Percentiles rank a stretch among this genome's conserved stretches.
Conservation (phyloP, 1,284 basidiomycete species). For the Austropuccinia psidii region DNA sequence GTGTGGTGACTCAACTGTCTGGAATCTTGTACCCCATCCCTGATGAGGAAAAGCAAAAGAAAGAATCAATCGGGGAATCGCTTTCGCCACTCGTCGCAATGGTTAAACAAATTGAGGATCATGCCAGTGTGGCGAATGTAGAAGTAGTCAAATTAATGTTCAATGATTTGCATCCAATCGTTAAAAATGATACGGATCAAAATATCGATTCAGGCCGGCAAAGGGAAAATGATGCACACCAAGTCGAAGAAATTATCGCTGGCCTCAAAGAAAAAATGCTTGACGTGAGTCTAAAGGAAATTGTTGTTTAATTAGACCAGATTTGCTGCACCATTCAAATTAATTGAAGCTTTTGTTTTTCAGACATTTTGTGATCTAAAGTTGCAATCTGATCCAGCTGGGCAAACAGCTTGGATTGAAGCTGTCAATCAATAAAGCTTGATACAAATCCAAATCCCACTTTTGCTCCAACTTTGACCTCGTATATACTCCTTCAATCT, state of each 20-base stretch:
- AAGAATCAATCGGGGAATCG: not conserved
- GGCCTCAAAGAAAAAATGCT: constrained; percentile 23
- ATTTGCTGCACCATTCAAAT: not conserved
- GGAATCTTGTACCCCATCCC: constrained; percentile 1
- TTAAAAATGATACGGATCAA: not conserved
- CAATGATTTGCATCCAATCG: constrained; percentile 29
- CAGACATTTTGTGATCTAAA: constrained; percentile 26
- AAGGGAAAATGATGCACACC: not conserved
- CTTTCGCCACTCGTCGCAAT: not conserved
- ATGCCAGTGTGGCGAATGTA: constrained; percentile 11
- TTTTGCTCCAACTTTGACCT: too few species aligned
- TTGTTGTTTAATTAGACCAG: not conserved
- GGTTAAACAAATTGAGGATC: not conserved
- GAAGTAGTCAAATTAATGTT: constrained; percentile 29
- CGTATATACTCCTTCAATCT: too few species aligned
- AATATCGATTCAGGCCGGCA: not conserved
- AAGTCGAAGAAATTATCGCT: not conserved
- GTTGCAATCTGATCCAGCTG: constrained; percentile 11
- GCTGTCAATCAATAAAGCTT: too few species aligned
- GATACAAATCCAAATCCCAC: too few species aligned
- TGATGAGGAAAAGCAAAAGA: not conserved
- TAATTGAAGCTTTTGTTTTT: not conserved
- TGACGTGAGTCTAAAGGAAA: not conserved
- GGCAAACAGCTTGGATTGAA: constrained; percentile 28
- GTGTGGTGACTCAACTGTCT: constrained; percentile 11